These are phyloP conservation scores for Loxodes magnus DNA, from an alignment of 73 alveolate genomes.

Conservation along the genomic window DNA sequence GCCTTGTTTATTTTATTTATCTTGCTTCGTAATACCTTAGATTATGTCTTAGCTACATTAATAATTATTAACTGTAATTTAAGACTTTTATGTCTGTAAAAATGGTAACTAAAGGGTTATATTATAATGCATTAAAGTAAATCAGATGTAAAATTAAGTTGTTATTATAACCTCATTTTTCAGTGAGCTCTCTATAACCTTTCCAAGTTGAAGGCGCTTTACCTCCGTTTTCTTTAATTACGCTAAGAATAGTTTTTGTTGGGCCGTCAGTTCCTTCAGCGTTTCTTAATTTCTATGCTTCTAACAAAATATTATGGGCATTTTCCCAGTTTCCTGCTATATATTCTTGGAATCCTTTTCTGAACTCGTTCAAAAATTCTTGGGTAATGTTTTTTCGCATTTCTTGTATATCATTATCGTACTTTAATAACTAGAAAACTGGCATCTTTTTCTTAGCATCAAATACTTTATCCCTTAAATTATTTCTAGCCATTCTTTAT, in stretches of 20 bases:
- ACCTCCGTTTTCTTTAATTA: slow-evolving; percentile 28
- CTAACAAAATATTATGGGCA: slow-evolving; percentile 54
- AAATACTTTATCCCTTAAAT: slow-evolving; percentile 17
- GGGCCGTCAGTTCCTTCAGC: slow-evolving; percentile 49
- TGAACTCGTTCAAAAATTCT: slow-evolving; percentile 46
- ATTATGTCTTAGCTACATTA: too few species aligned
- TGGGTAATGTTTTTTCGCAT: slow-evolving; percentile 60
- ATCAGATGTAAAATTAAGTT: too few species aligned
- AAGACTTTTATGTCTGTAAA: too few species aligned
- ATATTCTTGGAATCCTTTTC: slow-evolving; percentile 55
- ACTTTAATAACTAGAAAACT: slow-evolving; percentile 13
- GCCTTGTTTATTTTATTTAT: too few species aligned
- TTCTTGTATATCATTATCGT: slow-evolving; percentile 57
- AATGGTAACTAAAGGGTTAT: too few species aligned
- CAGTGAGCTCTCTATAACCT: slow-evolving; percentile 12
- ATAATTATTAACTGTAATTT: too few species aligned
- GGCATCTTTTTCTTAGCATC: slow-evolving; percentile 12
- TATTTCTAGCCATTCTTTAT: slow-evolving; percentile 23
- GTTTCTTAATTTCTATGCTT: slow-evolving; percentile 35
- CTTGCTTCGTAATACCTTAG: too few species aligned
- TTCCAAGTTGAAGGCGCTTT: slow-evolving; percentile 9
- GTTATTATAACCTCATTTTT: not conserved
- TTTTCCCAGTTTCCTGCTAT: slow-evolving; percentile 78
- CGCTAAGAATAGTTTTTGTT: slow-evolving; percentile 28
- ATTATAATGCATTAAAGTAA: too few species aligned